These are phyloP conservation scores for Papiliotrema flavescens DNA, from an alignment of 1,284 basidiomycete genomes.

Conservation along the genomic window DNA sequence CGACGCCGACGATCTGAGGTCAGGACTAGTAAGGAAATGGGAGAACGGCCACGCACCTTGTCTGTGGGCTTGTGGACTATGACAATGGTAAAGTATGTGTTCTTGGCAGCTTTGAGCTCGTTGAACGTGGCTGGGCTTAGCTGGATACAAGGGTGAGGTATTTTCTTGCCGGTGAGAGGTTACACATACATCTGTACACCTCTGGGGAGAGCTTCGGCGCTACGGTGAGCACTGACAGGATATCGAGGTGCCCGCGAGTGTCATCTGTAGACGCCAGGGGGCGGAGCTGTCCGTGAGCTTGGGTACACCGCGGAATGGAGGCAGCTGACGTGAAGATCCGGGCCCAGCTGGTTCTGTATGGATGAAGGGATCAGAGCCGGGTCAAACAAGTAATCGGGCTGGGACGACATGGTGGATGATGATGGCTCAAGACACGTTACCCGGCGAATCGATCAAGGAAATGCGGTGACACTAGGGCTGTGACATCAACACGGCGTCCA, in stretches of 20 bases:
- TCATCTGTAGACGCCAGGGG: constrained; percentile 89
- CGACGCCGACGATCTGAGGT: constrained; percentile 72
- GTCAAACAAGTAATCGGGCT: constrained; percentile 40
- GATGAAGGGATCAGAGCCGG: constrained; percentile 26
- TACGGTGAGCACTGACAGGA: constrained; percentile 77
- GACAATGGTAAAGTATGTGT: constrained; percentile 80
- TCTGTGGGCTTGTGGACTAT: constrained; percentile 73
- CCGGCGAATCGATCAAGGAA: too few species aligned
- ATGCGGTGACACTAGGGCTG: too few species aligned
- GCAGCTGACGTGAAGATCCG: constrained; percentile 27
- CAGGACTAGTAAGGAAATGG: not conserved
- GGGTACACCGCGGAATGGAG: not conserved
- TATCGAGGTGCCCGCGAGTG: constrained; percentile 71
- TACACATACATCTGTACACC: constrained; percentile 54
- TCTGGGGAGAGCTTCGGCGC: constrained; percentile 68
- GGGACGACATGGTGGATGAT: too few species aligned
- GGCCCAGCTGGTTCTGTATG: constrained; percentile 20
- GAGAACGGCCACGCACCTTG: constrained; percentile 35
- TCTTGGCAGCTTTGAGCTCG: constrained; percentile 45
- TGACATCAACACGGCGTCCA: too few species aligned
- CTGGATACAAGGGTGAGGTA: too few species aligned
- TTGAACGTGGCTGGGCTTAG: constrained; percentile 62
- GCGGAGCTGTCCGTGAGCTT: constrained; percentile 61
- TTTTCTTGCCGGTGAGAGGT: not conserved
- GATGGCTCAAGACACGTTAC: too few species aligned